Conservation (phyloP, 2,329 filamentous ascomycete species). For the Lachnellula suecica region DNA sequence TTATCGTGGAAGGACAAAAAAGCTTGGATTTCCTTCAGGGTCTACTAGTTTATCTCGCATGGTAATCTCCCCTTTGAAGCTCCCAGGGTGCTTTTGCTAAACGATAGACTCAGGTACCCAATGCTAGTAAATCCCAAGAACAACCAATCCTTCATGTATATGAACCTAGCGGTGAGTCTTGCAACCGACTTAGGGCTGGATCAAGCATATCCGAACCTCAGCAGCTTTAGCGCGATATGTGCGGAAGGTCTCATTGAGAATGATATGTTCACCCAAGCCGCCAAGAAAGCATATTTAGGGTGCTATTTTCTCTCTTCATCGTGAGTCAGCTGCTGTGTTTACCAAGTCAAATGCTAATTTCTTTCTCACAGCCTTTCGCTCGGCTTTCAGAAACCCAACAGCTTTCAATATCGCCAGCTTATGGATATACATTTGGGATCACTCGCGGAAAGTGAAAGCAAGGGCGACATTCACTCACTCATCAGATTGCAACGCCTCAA, state of each 20-base stretch:
- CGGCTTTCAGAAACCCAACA: conserved; percentile 27
- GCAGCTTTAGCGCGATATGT: conserved; percentile 19
- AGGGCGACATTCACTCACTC: conserved; percentile 15
- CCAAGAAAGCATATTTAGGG: conserved; percentile 29
- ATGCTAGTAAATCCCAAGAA: conserved; percentile 28
- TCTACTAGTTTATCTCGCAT: conserved; percentile 57
- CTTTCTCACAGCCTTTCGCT: conserved; percentile 16
- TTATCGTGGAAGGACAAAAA: conserved; percentile 55
- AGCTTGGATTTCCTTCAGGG: conserved; percentile 57
- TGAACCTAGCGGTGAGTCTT: conserved; percentile 34
- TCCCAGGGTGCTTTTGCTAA: too few species aligned
- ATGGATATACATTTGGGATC: conserved; percentile 19
- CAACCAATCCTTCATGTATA: conserved; percentile 30
- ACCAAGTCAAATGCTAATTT: neutral
- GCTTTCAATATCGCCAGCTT: conserved; percentile 22
- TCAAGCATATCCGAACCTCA: conserved; percentile 20
- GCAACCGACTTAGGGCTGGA: conserved; percentile 33
- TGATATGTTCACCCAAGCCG: conserved; percentile 21
- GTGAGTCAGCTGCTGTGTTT: conserved; percentile 16
- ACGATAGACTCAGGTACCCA: conserved; percentile 33
- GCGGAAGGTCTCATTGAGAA: conserved; percentile 19
- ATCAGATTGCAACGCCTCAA: conserved; percentile 23
- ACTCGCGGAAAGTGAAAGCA: conserved; percentile 11
- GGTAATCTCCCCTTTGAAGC: conserved; percentile 44
- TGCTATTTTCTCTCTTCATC: conserved; percentile 31